Conservation (phyloP, 495 filamentous ascomycete species). For the Hypoxylon fragiforme region DNA sequence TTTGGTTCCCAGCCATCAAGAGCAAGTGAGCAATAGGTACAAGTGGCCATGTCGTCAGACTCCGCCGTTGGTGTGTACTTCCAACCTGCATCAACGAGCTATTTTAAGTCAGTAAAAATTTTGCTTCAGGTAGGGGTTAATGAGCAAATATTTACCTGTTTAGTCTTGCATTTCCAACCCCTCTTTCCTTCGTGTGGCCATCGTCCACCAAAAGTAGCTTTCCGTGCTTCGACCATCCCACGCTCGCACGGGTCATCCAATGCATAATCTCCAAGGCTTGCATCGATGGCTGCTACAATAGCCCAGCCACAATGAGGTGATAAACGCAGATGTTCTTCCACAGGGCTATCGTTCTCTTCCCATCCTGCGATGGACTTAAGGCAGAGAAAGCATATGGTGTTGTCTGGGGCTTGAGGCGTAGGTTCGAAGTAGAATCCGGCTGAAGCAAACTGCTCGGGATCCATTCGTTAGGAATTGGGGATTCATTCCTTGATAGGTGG, state of each 20-base stretch:
- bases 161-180: constrained; percentile 84
- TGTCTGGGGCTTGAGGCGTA: constrained; percentile 72
- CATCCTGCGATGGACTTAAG: constrained; percentile 79
- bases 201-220: constrained; percentile 71
- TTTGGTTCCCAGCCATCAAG: constrained; percentile 91
- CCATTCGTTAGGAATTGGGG: no score
- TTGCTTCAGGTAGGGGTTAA: not conserved
- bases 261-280: constrained; percentile 62
- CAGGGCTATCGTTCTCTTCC: constrained; percentile 80
- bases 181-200: constrained; percentile 91
- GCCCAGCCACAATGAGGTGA: constrained; percentile 86
- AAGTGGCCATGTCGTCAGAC: constrained; percentile 80
- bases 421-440: constrained; percentile 92
- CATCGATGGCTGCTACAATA: constrained; percentile 71
- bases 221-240: constrained; percentile 72
- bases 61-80: constrained; percentile 84
- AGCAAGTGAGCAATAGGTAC: constrained; percentile 81
- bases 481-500: no score
- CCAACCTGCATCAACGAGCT: constrained; percentile 94
- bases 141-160: constrained; percentile 64
- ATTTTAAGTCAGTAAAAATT: constrained; percentile 30
- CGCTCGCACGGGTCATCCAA: constrained; percentile 73
- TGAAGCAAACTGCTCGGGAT: constrained; percentile 83
- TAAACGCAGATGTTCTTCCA: constrained; percentile 82
- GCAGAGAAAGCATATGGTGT: constrained; percentile 88